Conservation (phyloP, 78 protist species). For the Creolimax fragrantissima region DNA sequence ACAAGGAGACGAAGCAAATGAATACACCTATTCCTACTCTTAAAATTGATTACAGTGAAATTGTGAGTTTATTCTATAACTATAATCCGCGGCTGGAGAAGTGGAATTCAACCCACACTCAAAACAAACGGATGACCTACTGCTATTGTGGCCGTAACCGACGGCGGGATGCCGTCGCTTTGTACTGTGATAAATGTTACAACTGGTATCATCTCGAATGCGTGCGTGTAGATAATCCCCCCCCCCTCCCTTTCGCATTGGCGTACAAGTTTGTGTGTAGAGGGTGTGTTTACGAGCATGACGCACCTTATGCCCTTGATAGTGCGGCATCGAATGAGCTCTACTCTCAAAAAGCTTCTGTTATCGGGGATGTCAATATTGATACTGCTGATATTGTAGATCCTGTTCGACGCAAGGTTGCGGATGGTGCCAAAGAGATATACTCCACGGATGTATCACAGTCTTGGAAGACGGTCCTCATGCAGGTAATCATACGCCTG, state of each 20-base stretch:
- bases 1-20: too few species aligned
- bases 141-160: neutral
- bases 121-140: neutral
- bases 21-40: too few species aligned
- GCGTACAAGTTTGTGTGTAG: neutral
- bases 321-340: too few species aligned
- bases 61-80: neutral
- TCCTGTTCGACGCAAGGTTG: too few species aligned
- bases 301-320: neutral
- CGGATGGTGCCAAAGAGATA: too few species aligned
- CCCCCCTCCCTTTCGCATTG: neutral
- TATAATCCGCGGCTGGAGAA: neutral
- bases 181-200: neutral
- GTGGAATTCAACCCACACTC: neutral
- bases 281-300: neutral
- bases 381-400: too few species aligned
- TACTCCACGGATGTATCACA: too few species aligned
- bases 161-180: neutral
- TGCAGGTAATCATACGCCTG: too few species aligned
- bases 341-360: too few species aligned
- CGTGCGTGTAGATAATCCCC: neutral
- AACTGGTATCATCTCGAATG: neutral
- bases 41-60: neutral
- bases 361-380: too few species aligned
- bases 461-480: too few species aligned